Percentiles rank a stretch among this genome's conserved stretches.
phyloP scores from a whole-genome alignment of 345 rosid genomes.

The Sapria himalayana region DNA sequence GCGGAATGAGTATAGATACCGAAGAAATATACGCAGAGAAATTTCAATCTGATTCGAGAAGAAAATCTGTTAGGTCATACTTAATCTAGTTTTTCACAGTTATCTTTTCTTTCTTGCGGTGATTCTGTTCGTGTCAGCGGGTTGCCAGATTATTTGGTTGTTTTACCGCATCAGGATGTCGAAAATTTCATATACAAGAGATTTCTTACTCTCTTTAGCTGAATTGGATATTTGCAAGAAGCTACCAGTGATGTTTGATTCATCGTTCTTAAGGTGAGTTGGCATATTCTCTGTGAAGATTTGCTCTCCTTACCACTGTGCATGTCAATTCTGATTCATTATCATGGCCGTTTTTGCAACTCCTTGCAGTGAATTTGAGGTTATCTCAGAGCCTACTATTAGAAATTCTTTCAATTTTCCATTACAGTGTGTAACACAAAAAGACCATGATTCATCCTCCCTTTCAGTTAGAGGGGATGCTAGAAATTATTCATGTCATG shows the following conservation, averaged over 20 bases:
- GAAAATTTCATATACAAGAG: constrained; percentile 38
- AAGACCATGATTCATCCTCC: constrained; percentile 79
- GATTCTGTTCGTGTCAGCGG: neutral
- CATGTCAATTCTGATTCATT: too few relatives aligned
- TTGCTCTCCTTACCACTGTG: too few relatives aligned
- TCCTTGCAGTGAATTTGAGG: constrained; percentile 61
- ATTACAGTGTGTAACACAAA: constrained; percentile 35
- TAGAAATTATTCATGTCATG: constrained; percentile 28
- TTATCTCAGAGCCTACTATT: constrained; percentile 33
- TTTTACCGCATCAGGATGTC: constrained; percentile 29
- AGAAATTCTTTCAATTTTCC: constrained; percentile 36
- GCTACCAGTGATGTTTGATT: constrained; percentile 39
- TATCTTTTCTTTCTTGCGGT: constrained; percentile 4
- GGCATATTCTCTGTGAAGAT: too few relatives aligned
- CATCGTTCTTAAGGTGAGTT: constrained; percentile 38
- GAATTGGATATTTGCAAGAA: constrained; percentile 57
- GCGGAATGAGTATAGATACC: constrained; percentile 44
- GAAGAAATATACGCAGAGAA: constrained; percentile 22
- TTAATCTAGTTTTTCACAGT: neutral
- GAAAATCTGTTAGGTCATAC: constrained; percentile 23
- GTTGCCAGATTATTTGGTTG: constrained; percentile 1
- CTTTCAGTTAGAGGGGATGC: constrained; percentile 66
- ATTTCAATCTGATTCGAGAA: constrained; percentile 17
- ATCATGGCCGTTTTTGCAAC: too few relatives aligned
- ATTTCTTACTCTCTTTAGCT: constrained; percentile 46